phyloP scores from a whole-genome alignment of 345 rosid species.

The Pugionium cornutum region DNA sequence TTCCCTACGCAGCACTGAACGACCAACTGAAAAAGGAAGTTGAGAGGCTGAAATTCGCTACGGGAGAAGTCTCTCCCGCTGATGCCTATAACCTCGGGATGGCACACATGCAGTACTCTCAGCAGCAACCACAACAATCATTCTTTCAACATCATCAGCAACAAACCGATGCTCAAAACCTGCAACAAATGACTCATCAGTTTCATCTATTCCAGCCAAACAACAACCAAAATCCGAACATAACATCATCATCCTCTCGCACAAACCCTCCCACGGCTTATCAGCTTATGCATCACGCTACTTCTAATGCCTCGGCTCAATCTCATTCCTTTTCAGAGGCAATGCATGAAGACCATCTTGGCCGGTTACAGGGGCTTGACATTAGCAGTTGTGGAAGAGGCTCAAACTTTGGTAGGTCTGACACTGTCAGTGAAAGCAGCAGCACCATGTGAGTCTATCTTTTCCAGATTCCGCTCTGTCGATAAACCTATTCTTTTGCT shows the following conservation, averaged over 20 bases:
- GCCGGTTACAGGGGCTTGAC: conserved; percentile 80
- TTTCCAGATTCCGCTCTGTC: conserved; percentile 21
- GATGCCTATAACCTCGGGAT: conserved; percentile 71
- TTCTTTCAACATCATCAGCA: conserved; percentile 55
- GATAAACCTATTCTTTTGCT: conserved; percentile 38
- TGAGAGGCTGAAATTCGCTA: conserved; percentile 71
- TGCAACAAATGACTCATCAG: conserved; percentile 59
- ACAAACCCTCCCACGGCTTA: conserved; percentile 39
- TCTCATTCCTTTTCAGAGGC: conserved; percentile 56
- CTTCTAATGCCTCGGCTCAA: conserved; percentile 35
- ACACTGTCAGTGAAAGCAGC: conserved; percentile 74
- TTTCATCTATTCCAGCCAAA: conserved; percentile 55
- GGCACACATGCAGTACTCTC: conserved; percentile 58
- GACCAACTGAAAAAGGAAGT: conserved; percentile 91
- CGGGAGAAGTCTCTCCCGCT: conserved; percentile 67
- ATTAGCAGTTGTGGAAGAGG: conserved; percentile 65
- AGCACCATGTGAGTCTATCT: conserved; percentile 51
- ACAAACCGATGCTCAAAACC: conserved; percentile 43
- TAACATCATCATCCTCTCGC: conserved; percentile 15
- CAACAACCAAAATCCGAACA: conserved; percentile 36
- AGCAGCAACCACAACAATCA: conserved; percentile 47
- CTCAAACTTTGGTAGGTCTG: conserved; percentile 64
- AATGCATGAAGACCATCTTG: conserved; percentile 69
- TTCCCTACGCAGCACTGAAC: conserved; percentile 57
- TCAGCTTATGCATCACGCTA: conserved; percentile 45